phyloP scores from a whole-genome alignment of 2,329 filamentous ascomycete species.

The Aureobasidium pullulans region DNA sequence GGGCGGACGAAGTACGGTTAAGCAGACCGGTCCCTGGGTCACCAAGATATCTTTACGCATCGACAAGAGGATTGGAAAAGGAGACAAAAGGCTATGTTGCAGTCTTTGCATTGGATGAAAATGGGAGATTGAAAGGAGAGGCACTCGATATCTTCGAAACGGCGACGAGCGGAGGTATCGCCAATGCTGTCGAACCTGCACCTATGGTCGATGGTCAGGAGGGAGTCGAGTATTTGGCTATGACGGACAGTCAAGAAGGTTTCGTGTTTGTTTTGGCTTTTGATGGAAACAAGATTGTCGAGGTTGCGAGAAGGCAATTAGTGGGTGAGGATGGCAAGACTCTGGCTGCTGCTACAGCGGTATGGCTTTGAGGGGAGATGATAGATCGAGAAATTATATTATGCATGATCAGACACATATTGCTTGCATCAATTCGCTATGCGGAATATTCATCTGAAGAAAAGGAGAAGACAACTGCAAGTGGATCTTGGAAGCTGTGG shows the following conservation, averaged over 20 bases:
- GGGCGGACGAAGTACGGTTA: slow-evolving; percentile 30
- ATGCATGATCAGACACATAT: too few relatives aligned
- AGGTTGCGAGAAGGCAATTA: slow-evolving; percentile 24
- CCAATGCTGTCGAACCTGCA: slow-evolving; percentile 29
- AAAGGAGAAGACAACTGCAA: too few relatives aligned
- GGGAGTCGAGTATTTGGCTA: slow-evolving; percentile 25
- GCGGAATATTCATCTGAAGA: too few relatives aligned
- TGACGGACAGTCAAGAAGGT: slow-evolving; percentile 29
- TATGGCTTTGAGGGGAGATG: slow-evolving; percentile 21
- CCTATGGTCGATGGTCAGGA: slow-evolving; percentile 18
- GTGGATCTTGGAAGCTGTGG: too few relatives aligned
- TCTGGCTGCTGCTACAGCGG: slow-evolving; percentile 27
- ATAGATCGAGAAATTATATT: too few relatives aligned
- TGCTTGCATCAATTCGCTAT: too few relatives aligned
- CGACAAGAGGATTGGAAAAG: slow-evolving; percentile 26
- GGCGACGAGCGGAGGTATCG: slow-evolving; percentile 28
- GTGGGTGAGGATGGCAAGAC: slow-evolving; percentile 25
- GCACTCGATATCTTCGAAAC: slow-evolving; percentile 28
- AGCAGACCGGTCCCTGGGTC: slow-evolving; percentile 21
- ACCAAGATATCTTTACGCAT: slow-evolving; percentile 28
- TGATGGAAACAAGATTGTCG: slow-evolving; percentile 24
- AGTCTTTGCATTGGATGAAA: slow-evolving; percentile 21
- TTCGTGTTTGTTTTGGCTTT: slow-evolving; percentile 28
- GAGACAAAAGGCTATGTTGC: slow-evolving; percentile 27
- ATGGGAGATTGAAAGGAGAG: slow-evolving; percentile 23